Evolutionary conservation across 371 early-diverging fungal species (phyloP).

Genomic region (Coemansia sp.): DNA sequence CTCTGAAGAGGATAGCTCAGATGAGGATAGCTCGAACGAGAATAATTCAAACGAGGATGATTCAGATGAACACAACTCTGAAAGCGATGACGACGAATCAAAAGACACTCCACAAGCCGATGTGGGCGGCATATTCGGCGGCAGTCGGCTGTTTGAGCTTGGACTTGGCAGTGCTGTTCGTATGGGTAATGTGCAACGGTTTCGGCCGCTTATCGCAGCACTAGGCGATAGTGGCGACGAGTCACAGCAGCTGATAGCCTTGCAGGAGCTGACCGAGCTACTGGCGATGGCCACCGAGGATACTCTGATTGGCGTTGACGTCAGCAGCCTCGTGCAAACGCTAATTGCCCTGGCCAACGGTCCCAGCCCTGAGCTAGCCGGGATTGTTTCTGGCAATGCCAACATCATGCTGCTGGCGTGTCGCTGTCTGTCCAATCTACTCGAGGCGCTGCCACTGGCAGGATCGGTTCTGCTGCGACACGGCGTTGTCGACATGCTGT

Average conservation of each 20-base stretch:
- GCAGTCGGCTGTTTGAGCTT: slow-evolving; percentile 6
- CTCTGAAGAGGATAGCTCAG: background rate
- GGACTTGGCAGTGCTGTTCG: slow-evolving; percentile 9
- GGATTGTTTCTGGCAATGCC: slow-evolving; percentile 52
- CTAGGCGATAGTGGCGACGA: slow-evolving; percentile 59
- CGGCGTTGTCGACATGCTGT: slow-evolving; percentile 70
- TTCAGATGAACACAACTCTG: background rate
- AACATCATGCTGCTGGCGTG: slow-evolving; percentile 82
- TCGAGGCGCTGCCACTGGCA: slow-evolving; percentile 82
- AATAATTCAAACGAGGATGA: background rate
- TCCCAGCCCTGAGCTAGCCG: slow-evolving; percentile 49
- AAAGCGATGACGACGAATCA: background rate
- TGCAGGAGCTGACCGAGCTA: slow-evolving; percentile 67
- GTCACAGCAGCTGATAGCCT: slow-evolving; percentile 62
- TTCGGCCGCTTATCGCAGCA: slow-evolving; percentile 51
- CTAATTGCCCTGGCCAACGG: slow-evolving; percentile 61
- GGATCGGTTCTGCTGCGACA: slow-evolving; percentile 65
- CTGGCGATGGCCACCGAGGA: slow-evolving; percentile 71
- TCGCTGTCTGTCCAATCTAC: slow-evolving; percentile 81
- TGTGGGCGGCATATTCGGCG: slow-evolving; percentile 8
- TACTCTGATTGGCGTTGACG: slow-evolving; percentile 57
- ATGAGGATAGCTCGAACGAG: background rate
- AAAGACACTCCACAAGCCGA: slow-evolving; percentile 2
- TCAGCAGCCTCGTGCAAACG: slow-evolving; percentile 59
- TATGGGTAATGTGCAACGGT: slow-evolving; percentile 1